phyloP scores from a whole-genome alignment of 2,329 filamentous ascomycete genomes.

The Lecanicillium sp. region DNA sequence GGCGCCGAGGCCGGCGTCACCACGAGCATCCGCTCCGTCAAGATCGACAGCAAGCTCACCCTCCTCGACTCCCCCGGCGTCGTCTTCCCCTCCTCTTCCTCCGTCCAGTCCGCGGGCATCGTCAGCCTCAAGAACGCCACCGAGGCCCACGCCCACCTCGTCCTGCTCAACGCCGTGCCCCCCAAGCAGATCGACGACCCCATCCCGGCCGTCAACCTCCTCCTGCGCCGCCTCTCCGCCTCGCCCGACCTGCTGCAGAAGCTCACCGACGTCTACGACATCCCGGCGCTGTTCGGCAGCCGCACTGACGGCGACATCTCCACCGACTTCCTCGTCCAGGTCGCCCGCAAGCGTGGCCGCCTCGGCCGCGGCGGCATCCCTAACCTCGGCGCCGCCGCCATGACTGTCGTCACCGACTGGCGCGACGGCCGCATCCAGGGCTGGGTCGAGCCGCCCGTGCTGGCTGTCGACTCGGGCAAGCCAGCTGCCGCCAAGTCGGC shows the following conservation, averaged over 20 bases:
- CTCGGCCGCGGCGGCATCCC: slow-evolving; percentile 85
- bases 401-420: slow-evolving; percentile 95
- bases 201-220: slow-evolving; percentile 74
- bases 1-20: slow-evolving; percentile 91
- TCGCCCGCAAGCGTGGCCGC: slow-evolving; percentile 85
- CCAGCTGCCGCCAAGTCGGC: slow-evolving; percentile 26
- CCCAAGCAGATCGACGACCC: slow-evolving; percentile 94
- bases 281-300: slow-evolving; percentile 67
- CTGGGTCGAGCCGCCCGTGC: slow-evolving; percentile 72
- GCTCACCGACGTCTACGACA: slow-evolving; percentile 75
- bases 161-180: slow-evolving; percentile 85
- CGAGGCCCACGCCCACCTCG: slow-evolving; percentile 75
- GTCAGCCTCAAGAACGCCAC: slow-evolving; percentile 53
- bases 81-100: slow-evolving; percentile 70
- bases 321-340: slow-evolving; percentile 89
- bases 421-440: slow-evolving; percentile 91
- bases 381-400: slow-evolving; percentile 80
- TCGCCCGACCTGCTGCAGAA: slow-evolving; percentile 70
- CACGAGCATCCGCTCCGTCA: slow-evolving; percentile 80
- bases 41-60: slow-evolving; percentile 90
- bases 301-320: slow-evolving; percentile 67
- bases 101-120: slow-evolving; percentile 32
- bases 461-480: slow-evolving; percentile 46
- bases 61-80: slow-evolving; percentile 92
- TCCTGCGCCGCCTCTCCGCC: slow-evolving; percentile 73